Evolutionary conservation across 2,329 filamentous ascomycete genomes (phyloP).

Genomic region (Botrytis elliptica): DNA sequence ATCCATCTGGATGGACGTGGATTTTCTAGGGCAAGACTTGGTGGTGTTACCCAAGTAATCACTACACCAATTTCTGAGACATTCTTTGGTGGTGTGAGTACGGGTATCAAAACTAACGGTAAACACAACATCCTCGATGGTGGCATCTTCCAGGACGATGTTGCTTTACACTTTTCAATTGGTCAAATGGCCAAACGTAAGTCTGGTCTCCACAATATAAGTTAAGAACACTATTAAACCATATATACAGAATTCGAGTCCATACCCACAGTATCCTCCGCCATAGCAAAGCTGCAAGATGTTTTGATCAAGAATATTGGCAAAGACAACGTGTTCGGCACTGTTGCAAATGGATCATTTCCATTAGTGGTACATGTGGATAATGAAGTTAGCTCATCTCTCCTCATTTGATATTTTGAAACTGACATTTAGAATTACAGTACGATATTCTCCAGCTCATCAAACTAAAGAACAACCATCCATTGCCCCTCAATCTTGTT

Average conservation of each 20-base stretch:
- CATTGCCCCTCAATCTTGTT: slow-evolving; percentile 39
- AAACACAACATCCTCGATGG: slow-evolving; percentile 42
- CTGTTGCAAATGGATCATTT: slow-evolving; percentile 42
- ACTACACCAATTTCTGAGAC: slow-evolving; percentile 41
- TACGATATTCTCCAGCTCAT: slow-evolving; percentile 46
- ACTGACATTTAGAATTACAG: slow-evolving; percentile 30
- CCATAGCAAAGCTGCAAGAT: slow-evolving; percentile 40
- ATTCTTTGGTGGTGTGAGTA: slow-evolving; percentile 45
- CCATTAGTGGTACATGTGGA: slow-evolving; percentile 45
- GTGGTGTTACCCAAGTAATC: slow-evolving; percentile 46
- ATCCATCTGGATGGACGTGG: slow-evolving; percentile 44
- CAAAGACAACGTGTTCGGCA: slow-evolving; percentile 43
- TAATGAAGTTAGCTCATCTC: slow-evolving; percentile 39
- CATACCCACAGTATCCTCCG: slow-evolving; percentile 37
- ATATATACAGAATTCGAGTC: slow-evolving; percentile 30
- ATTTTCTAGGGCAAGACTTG: slow-evolving; percentile 45
- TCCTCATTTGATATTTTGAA: neutral
- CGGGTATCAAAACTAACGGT: slow-evolving; percentile 43
- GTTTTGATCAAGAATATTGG: slow-evolving; percentile 41
- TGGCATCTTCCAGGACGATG: slow-evolving; percentile 45
- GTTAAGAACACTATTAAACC: neutral
- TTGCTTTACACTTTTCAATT: slow-evolving; percentile 45
- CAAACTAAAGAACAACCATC: slow-evolving; percentile 42
- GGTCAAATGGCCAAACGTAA: slow-evolving; percentile 41
- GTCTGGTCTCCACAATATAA: slow-evolving; percentile 23